Evolutionary conservation across 2,329 filamentous ascomycete species (phyloP), one percentile per base, ranked within the genome.

Genomic region (Stenocarpella maydis): DNA sequence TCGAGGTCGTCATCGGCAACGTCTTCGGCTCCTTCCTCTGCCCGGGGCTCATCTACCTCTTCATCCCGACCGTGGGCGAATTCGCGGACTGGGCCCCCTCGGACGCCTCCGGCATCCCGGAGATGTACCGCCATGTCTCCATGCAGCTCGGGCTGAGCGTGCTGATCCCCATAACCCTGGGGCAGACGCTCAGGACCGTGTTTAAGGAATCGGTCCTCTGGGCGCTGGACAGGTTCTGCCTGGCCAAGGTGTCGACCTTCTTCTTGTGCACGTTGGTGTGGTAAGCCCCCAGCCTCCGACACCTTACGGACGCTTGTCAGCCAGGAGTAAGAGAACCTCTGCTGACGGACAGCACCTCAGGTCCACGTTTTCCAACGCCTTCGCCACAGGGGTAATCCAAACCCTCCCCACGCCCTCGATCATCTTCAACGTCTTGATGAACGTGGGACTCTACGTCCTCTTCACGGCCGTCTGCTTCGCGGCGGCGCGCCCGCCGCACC

Each of bases 1-100:
- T 92, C 39, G 90, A 92, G 75, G 90, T 92, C 1, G 85, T 92
- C 10, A 81, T 93, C 53, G 91, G 90, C 37, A 93, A 93, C 77
- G 84, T 92, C 12, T 80, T 90, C 0, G 91, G 91, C 1, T 86
- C 90, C 0, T 92, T 93, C 76, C 75, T 93, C 17, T 88, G 89
- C 0, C 91, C 91, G 0, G 85, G 87, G 12, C 80, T 91, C 68
- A 85, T 91, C 60, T 87, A 88, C 72, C 88, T 86, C 76, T 89
- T 90, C 76, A 84, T 89, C 49, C 86, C 86, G 2, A 78, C 78
- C 7, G 80, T 80, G 12, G 78, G 79, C 6, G 89, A 84, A 78
- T 91, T 76, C 61, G 81, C 85, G 47, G 76, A 84, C 31, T 84
- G 91, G 73, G 85, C 86, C n/a, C 83, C 86, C 24, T 84, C 85